Conservation (phyloP, 106 monocot genomes). For the Dioscorea dumetorum region DNA sequence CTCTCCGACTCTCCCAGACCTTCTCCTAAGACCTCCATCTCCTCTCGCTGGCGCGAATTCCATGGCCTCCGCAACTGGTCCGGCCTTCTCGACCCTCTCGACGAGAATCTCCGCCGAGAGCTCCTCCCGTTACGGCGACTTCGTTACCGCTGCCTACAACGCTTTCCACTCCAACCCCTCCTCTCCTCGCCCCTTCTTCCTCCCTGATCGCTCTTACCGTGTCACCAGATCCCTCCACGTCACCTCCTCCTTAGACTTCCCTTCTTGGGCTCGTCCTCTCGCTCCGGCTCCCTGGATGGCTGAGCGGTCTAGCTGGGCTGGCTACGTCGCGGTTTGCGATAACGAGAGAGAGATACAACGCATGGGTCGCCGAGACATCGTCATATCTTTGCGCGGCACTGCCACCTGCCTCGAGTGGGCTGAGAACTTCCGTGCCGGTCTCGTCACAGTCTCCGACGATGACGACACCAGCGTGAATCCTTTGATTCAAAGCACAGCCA, state of each 20-base stretch:
- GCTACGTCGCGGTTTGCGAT: conserved; percentile 60
- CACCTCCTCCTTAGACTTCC: conserved; percentile 27
- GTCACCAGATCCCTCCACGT: conserved; percentile 24
- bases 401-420: conserved; percentile 54
- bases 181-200: conserved; percentile 9
- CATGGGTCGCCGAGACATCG: conserved; percentile 50
- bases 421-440: conserved; percentile 41
- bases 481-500: not conserved
- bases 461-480: not conserved
- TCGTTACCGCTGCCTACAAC: conserved; percentile 27
- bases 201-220: conserved; percentile 37
- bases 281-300: conserved; percentile 21
- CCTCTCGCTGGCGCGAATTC: conserved; percentile 6
- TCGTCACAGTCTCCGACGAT: conserved; percentile 20
- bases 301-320: conserved; percentile 45
- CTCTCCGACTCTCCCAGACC: conserved; percentile 15
- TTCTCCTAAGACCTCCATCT: conserved; percentile 18
- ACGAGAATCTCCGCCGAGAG: conserved; percentile 29
- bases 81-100: conserved; percentile 29
- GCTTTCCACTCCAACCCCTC: conserved; percentile 24
- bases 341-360: conserved; percentile 31
- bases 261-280: conserved; percentile 2
- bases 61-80: conserved; percentile 24
- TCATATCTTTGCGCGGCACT: conserved; percentile 49
- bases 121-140: conserved; percentile 25